phyloP scores from a whole-genome alignment of 1,139 yeast species.

The Nakaseomyces uthaithaninus region DNA sequence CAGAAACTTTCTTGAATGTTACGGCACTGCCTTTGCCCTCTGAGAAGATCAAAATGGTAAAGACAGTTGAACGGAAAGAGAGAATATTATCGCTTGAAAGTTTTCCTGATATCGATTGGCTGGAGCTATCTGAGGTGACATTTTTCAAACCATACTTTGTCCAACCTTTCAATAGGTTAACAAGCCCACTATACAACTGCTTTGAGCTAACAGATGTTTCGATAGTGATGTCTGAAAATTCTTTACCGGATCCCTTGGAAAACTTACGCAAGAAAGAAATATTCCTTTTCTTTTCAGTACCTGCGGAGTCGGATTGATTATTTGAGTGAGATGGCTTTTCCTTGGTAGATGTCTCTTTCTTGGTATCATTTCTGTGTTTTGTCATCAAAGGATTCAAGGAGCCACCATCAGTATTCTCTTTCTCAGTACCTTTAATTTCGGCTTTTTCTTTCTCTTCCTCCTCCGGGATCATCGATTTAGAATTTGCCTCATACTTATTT shows the following conservation, averaged over 20 bases:
- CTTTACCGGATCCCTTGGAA: constrained; percentile 34
- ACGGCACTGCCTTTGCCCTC: constrained; percentile 40
- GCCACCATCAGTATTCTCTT: neutral
- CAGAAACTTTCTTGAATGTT: constrained; percentile 49
- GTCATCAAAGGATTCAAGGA: constrained; percentile 8
- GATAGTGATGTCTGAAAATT: constrained; percentile 19
- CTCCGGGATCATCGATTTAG: constrained; percentile 14
- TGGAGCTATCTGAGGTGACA: constrained; percentile 41
- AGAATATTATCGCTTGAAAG: constrained; percentile 54
- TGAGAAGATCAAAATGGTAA: constrained; percentile 45
- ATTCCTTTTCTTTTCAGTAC: constrained; percentile 18
- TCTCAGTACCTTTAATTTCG: neutral
- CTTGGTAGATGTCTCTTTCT: neutral
- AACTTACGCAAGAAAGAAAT: constrained; percentile 50
- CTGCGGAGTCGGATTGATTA: neutral
- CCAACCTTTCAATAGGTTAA: constrained; percentile 59
- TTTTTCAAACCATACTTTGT: constrained; percentile 59
- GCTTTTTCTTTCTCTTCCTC: constrained; percentile 26
- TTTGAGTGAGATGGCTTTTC: constrained; percentile 17
- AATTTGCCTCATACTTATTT: neutral
- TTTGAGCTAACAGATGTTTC: constrained; percentile 36
- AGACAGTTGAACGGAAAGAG: constrained; percentile 56
- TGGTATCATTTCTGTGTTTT: constrained; percentile 8
- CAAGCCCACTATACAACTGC: constrained; percentile 58
- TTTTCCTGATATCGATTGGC: constrained; percentile 47